phyloP scores from a whole-genome alignment of 2,329 filamentous ascomycete species.

The Apiospora sp. region DNA sequence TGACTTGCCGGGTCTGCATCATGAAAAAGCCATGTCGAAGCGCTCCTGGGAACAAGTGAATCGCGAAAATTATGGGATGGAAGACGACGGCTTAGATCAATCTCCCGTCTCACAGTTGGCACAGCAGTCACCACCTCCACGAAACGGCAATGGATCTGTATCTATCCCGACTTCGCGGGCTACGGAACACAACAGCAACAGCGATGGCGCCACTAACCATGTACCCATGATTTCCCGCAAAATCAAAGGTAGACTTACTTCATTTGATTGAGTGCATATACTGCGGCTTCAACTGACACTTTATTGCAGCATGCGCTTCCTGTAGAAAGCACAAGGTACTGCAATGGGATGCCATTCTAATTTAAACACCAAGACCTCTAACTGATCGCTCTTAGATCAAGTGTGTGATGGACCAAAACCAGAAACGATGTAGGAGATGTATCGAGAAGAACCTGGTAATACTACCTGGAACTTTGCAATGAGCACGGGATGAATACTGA shows the following conservation, averaged over 20 bases:
- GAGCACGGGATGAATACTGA: background rate
- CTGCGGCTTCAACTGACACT: background rate
- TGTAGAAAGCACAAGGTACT: constrained; percentile 51
- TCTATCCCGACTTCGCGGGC: background rate
- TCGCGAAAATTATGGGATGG: background rate
- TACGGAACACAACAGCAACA: background rate
- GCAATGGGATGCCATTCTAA: background rate
- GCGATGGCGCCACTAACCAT: constrained; percentile 16
- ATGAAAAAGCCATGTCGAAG: constrained; percentile 27
- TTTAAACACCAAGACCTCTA: background rate
- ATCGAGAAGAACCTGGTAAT: constrained; percentile 42
- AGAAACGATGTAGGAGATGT: constrained; percentile 48
- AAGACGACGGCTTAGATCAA: background rate
- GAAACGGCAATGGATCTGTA: background rate
- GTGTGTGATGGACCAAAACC: constrained; percentile 48
- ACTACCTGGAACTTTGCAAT: background rate
- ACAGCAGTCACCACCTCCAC: background rate
- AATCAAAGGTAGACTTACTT: constrained; percentile 22
- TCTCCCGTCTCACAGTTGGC: constrained; percentile 4
- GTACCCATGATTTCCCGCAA: constrained; percentile 31
- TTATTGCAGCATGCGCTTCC: constrained; percentile 44
- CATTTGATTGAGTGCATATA: background rate
- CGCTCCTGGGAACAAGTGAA: constrained; percentile 29
- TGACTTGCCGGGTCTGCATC: background rate
- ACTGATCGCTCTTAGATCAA: constrained; percentile 44